These are phyloP conservation scores for Alopecurus myosuroides DNA, from an alignment of 176 grass and related monocot genomes.

Conservation along the genomic window DNA sequence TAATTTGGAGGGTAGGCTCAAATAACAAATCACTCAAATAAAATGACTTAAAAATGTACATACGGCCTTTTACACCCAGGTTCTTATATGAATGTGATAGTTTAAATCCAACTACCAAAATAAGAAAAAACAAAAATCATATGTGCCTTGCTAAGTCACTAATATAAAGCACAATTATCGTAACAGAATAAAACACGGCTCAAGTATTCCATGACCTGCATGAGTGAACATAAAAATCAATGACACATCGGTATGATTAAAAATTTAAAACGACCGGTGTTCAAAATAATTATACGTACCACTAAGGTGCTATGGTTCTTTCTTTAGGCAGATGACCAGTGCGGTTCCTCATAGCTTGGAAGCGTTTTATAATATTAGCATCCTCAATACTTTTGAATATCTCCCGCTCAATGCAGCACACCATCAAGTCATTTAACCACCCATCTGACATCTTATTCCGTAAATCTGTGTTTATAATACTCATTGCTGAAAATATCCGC, in stretches of 20 bases:
- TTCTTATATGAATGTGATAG: too few species aligned
- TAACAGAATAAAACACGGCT: background rate
- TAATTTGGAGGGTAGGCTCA: too few species aligned
- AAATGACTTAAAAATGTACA: too few species aligned
- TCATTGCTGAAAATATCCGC: background rate
- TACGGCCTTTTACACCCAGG: too few species aligned
- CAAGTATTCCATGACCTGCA: background rate
- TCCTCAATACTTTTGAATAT: background rate
- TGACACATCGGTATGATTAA: background rate
- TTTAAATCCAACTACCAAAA: too few species aligned
- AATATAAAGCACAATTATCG: background rate
- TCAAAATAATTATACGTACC: background rate
- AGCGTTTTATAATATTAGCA: background rate
- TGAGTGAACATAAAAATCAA: background rate
- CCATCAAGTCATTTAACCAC: background rate
- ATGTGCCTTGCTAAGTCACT: background rate
- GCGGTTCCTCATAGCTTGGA: background rate
- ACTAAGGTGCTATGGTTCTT: background rate
- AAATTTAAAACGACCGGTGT: background rate
- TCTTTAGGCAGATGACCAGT: background rate
- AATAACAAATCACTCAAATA: too few species aligned
- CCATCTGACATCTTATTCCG: background rate
- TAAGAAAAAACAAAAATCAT: background rate
- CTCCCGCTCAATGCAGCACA: background rate
- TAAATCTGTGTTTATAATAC: background rate